These are phyloP conservation scores for Alloascoidea hylecoeti DNA, from an alignment of 805 yeast species.

Conservation along the genomic window DNA sequence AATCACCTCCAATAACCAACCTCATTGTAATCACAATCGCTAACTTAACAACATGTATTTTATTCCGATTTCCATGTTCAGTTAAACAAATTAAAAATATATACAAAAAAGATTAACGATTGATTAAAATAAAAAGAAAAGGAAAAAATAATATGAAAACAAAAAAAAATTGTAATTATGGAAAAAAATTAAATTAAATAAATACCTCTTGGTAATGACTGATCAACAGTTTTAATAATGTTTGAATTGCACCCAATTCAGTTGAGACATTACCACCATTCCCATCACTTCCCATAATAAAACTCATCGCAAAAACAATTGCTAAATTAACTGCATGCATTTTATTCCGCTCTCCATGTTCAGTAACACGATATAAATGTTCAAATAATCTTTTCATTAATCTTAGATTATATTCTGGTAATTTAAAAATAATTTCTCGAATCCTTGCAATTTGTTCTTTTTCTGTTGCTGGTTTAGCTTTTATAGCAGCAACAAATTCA, in stretches of 20 bases:
- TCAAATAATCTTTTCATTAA: conserved; percentile 50
- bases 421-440: conserved; percentile 17
- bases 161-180: too few relatives aligned
- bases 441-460: conserved; percentile 11
- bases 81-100: conserved; percentile 60
- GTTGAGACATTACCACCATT: conserved; percentile 24
- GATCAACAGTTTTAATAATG: conserved; percentile 34
- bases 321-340: conserved; percentile 88
- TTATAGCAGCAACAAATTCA: conserved; percentile 21
- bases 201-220: conserved; percentile 15
- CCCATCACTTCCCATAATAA: conserved; percentile 17
- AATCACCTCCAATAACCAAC: conserved; percentile 19
- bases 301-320: conserved; percentile 69
- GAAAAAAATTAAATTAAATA: too few relatives aligned
- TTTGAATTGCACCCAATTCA: conserved; percentile 38
- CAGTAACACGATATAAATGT: conserved; percentile 60
- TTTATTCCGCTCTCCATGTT: conserved; percentile 52
- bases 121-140: too few relatives aligned
- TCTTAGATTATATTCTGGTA: conserved; percentile 57
- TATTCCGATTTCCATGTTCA: conserved; percentile 50
- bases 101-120: too few relatives aligned
- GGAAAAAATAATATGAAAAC: too few relatives aligned
- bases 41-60: conserved; percentile 80
- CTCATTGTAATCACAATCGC: conserved; percentile 80
- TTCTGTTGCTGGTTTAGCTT: conserved; percentile 8